Evolutionary conservation across 2,329 filamentous ascomycete genomes (phyloP).

Genomic region (Botrytis sinoallii): DNA sequence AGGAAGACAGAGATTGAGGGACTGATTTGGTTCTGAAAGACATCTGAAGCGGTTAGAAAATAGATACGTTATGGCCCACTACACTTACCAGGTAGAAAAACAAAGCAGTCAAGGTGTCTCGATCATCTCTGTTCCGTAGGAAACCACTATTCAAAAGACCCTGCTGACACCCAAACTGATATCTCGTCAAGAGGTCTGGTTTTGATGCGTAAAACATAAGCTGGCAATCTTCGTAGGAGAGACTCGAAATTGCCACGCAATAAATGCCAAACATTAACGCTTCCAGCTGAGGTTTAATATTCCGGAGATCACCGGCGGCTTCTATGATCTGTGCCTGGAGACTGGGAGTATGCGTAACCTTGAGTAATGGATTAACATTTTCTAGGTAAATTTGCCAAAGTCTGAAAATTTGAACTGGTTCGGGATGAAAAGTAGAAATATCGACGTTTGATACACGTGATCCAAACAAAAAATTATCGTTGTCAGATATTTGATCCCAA

Average conservation of each 20-base stretch:
- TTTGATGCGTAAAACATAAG: constrained; percentile 40
- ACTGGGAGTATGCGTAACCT: constrained; percentile 68
- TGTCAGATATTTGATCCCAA: constrained; percentile 45
- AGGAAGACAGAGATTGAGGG: constrained; percentile 57
- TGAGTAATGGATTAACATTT: constrained; percentile 71
- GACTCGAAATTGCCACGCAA: constrained; percentile 54
- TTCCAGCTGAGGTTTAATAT: constrained; percentile 56
- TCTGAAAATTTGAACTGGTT: constrained; percentile 62
- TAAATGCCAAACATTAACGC: constrained; percentile 66
- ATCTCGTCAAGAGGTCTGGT: constrained; percentile 41
- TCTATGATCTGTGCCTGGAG: constrained; percentile 64
- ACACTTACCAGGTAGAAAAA: constrained; percentile 51
- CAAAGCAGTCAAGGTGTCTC: constrained; percentile 49
- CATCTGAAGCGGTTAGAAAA: constrained; percentile 28
- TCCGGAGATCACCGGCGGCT: constrained; percentile 54
- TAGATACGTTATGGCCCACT: neutral
- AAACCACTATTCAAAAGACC: constrained; percentile 45
- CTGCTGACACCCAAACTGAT: constrained; percentile 47
- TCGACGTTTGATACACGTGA: constrained; percentile 42
- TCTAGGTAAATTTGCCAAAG: constrained; percentile 75
- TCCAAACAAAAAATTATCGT: constrained; percentile 53
- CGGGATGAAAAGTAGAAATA: constrained; percentile 49
- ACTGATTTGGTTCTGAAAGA: constrained; percentile 44
- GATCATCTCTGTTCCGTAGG: constrained; percentile 41
- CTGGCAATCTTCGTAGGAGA: constrained; percentile 54